Base-by-base conservation (phyloP, 768 basidiomycete genomes). In the Boletus rufocinnamomeus region DNA sequence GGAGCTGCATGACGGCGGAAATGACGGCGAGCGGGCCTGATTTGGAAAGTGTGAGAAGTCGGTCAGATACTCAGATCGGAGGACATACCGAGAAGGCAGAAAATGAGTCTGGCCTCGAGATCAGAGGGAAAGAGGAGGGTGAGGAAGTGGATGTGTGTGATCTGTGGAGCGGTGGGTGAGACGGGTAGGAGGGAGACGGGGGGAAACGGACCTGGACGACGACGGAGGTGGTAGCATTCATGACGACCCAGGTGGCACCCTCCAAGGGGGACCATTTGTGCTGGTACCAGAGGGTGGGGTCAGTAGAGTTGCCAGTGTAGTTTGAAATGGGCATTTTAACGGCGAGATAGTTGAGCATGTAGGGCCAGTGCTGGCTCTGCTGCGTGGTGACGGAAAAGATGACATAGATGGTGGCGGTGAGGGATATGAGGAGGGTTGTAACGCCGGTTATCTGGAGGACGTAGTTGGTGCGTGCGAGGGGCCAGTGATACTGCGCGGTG, bases 131-230 rank as follows among this genome's bases (percentile, higher is more conserved):
- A 99, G 11, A 99, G 80, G 13, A 98, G 81, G 8, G 97, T 96
- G 54, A 99, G 80, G 73, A 98, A 98, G 72, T 98, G 97, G 50
- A 99, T 97, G 70, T 98, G 95, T 0, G 97, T 96, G 50, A 94
- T 89, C 93, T 98, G 68, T 1, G 52, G 16, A 8, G 19, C 5
- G 6, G n/a, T 8, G 25, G 2, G 49, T 54, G 57, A 58, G 52
- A 35, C 30, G 3, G n/a, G 0, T 19, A n/a, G 30, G 37, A 25
- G 17, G 6, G 30, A 13, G 35, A 25, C 9, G 8, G 11, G 14
- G 41, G 9, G 10, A 17, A 30, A 76, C 83, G 56, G 58, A 92
- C 95, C 82, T 97, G 94, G 19, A 93, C 90, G 48, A 95, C 75
- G 11, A 85, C 89, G 1, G 89, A 89, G 2, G 89, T 89, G 1